These are phyloP conservation scores for Annona cherimola DNA, from an alignment of 164 flowering plant species.

Conservation along the genomic window DNA sequence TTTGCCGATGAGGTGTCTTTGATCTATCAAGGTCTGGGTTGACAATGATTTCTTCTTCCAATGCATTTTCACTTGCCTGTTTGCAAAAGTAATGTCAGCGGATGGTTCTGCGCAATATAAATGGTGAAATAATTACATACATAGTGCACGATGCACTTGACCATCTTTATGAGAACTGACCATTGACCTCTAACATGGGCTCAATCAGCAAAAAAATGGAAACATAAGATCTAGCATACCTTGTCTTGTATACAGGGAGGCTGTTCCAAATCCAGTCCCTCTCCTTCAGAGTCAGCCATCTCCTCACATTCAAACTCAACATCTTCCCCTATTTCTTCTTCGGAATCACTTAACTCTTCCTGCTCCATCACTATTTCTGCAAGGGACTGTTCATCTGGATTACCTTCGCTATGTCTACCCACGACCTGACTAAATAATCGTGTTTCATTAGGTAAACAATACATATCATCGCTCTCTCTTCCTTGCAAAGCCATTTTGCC, in stretches of 20 bases:
- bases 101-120: neutral
- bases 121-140: neutral
- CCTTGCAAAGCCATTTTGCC: neutral
- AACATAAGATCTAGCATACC: conserved; percentile 32
- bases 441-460: conserved; percentile 13
- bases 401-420: conserved; percentile 23
- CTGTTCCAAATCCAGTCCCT: conserved; percentile 42
- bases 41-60: conserved; percentile 13
- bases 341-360: conserved; percentile 97
- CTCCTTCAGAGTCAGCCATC: conserved; percentile 91
- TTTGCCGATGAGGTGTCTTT: conserved; percentile 5
- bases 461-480: conserved; percentile 4
- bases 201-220: conserved; percentile 2
- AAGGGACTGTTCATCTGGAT: conserved; percentile 43
- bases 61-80: neutral
- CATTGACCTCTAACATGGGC: neutral
- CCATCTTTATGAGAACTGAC: neutral
- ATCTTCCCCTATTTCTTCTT: conserved; percentile 76
- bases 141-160: neutral
- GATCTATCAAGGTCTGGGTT: conserved; percentile 15
- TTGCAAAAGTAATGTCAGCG: neutral
- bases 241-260: conserved; percentile 31
- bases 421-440: conserved; percentile 12
- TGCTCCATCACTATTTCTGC: conserved; percentile 95
- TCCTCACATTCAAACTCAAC: conserved; percentile 97